phyloP scores from a whole-genome alignment of 371 early-diverging fungal species.

The Mortierella sp. region DNA sequence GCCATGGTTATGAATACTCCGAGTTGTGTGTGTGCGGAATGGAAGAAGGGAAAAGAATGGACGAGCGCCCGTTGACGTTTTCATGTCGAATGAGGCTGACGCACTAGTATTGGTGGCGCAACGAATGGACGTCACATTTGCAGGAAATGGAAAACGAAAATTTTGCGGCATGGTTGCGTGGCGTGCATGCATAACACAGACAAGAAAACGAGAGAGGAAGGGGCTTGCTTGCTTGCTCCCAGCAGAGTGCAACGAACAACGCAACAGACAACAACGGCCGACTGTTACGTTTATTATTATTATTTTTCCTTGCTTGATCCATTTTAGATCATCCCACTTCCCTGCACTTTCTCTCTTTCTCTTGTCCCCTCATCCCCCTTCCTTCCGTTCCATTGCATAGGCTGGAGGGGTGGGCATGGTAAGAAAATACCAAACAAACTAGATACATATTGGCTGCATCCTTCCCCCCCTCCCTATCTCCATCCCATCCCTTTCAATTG shows the following conservation, averaged over 20 bases:
- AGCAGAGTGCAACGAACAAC: not conserved
- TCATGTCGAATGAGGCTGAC: not conserved
- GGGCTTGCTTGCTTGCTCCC: not conserved
- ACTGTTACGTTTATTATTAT: not conserved
- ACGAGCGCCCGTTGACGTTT: not conserved
- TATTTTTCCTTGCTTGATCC: not conserved
- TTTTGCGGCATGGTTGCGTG: not conserved
- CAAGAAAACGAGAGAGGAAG: not conserved
- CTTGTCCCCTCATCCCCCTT: not conserved
- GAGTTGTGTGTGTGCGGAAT: not conserved
- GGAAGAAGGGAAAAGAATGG: not conserved
- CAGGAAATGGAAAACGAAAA: not conserved
- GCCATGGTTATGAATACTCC: not conserved
- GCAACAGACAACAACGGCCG: slow-evolving; percentile 3
- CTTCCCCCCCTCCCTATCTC: slow-evolving; percentile 8
- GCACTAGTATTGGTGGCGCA: slow-evolving; percentile 1
- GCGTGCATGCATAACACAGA: not conserved
- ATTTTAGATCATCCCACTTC: slow-evolving; percentile 2
- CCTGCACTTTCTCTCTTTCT: not conserved
- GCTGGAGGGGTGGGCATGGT: not conserved
- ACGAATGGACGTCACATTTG: not conserved
- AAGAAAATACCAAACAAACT: not conserved
- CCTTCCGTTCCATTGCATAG: not conserved
- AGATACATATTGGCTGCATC: not conserved
- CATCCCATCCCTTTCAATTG: slow-evolving; percentile 4